Base-by-base conservation (phyloP, 2,329 filamentous ascomycete genomes). In the Aspergillus proliferans region DNA sequence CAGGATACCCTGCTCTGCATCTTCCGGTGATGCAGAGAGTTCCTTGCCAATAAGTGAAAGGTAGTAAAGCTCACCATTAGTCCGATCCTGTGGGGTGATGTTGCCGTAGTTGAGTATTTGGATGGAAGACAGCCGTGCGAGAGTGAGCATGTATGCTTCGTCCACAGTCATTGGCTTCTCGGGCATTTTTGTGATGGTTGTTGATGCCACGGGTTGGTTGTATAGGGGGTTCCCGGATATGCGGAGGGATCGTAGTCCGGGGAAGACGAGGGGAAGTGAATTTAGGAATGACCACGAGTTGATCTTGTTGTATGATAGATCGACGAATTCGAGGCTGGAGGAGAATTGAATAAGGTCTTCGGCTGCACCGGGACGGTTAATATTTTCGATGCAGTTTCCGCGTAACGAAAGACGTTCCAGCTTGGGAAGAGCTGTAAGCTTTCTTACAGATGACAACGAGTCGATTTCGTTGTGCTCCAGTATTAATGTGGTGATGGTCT, bases 21-120 rank as follows among this genome's bases (percentile, higher is more conserved):
- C 53, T 43, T 58, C 52, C 0, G 67, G 60, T 2, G 53, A 64
- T 6, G 63, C 66, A 21, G 68, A 70, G n/a, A 96, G 74, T 63
- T 93, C 87, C 53, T 83, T 84, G 9, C 81, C 87, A 50, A 96
- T 93, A 47, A 87, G 81, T 0, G 85, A 88, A 9, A 97, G 81
- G 66, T 98, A 98, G 67, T 95, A 98, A 61, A 92, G 85, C 59
- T 97, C 93, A 4, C 90, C 90, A 61, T 97, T 93, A 47, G 82
- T 77, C 15, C 92, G 83, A 65, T 97, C 91, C 39, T 85, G 81
- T 1, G 75, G 58, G 0, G 83, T 84, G 57, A 97, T 84, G 14
- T 74, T 72, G 53, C 83, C 70, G 56, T 71, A 73, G 51, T 76
- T 75, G 15, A 96, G 77, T 1, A 75, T 76, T 47, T 78, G 78